phyloP scores from a whole-genome alignment of 768 basidiomycete genomes.

The Paxillus ammoniavirescens region DNA sequence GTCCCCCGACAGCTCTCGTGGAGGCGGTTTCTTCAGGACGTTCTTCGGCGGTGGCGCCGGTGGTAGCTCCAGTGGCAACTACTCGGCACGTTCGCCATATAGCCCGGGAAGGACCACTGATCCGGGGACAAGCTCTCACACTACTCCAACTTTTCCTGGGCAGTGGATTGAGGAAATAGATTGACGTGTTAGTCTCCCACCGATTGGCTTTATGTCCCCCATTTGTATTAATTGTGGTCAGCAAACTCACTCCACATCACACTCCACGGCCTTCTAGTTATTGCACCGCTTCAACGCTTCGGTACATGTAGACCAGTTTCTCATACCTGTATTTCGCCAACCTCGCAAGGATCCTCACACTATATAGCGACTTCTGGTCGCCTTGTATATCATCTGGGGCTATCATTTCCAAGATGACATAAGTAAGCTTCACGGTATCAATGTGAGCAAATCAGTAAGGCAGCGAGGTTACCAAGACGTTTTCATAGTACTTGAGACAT shows the following conservation, averaged over 20 bases:
- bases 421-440: too few species aligned
- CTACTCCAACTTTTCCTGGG: constrained; percentile 29
- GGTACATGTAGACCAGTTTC: constrained; percentile 16
- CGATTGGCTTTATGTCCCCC: not conserved
- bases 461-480: too few species aligned
- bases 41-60: constrained; percentile 26
- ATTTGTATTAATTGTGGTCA: constrained; percentile 1
- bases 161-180: constrained; percentile 35
- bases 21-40: constrained; percentile 27
- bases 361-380: not conserved
- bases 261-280: not conserved
- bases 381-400: not conserved
- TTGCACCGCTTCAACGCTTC: not conserved
- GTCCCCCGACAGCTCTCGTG: constrained; percentile 19
- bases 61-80: constrained; percentile 16
- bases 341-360: not conserved
- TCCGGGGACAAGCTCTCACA: constrained; percentile 7
- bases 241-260: not conserved
- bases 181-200: constrained; percentile 11
- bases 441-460: too few species aligned
- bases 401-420: too few species aligned
- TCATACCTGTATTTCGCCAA: constrained; percentile 4
- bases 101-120: constrained; percentile 7
- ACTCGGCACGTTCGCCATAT: constrained; percentile 9
- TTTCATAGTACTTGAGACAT: too few species aligned